These are phyloP conservation scores for Daldinia caldariorum DNA, from an alignment of 495 filamentous ascomycete genomes.

Conservation along the genomic window DNA sequence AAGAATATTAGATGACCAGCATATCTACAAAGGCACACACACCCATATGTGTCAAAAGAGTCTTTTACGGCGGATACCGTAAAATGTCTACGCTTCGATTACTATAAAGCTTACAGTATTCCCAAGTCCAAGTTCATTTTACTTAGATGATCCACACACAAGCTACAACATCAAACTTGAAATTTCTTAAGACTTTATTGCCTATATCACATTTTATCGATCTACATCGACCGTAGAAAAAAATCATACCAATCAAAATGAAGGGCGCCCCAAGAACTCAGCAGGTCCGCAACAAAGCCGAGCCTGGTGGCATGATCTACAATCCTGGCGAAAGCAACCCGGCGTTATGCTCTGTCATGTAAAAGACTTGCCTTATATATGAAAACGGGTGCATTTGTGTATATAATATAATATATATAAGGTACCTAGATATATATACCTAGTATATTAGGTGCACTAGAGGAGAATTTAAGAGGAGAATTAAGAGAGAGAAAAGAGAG, in stretches of 20 bases:
- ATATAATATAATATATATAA: background rate
- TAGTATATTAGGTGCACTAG: no score
- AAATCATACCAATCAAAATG: constrained; percentile 9
- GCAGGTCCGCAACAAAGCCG: constrained; percentile 28
- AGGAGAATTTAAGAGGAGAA: background rate
- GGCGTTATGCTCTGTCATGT: constrained; percentile 35
- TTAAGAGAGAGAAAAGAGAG: no score
- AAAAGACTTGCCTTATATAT: background rate
- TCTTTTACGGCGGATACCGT: background rate
- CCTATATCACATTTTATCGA: background rate
- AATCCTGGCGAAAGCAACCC: constrained; percentile 1
- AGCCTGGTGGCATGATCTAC: constrained; percentile 18
- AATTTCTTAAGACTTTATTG: background rate
- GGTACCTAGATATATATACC: no score
- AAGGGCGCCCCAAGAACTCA: constrained; percentile 22
- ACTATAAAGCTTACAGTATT: background rate
- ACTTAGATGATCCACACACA: background rate
- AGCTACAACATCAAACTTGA: background rate
- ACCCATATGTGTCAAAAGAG: background rate
- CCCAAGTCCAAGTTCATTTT: background rate
- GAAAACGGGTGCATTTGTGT: background rate
- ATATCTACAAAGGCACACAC: background rate
- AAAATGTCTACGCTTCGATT: background rate
- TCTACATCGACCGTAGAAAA: background rate
- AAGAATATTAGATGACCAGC: background rate